A percentile compares a stretch with the other conserved stretches of the same genome.
phyloP scores from a whole-genome alignment of 345 rosid species.

The Eucalyptus tenuipes region DNA sequence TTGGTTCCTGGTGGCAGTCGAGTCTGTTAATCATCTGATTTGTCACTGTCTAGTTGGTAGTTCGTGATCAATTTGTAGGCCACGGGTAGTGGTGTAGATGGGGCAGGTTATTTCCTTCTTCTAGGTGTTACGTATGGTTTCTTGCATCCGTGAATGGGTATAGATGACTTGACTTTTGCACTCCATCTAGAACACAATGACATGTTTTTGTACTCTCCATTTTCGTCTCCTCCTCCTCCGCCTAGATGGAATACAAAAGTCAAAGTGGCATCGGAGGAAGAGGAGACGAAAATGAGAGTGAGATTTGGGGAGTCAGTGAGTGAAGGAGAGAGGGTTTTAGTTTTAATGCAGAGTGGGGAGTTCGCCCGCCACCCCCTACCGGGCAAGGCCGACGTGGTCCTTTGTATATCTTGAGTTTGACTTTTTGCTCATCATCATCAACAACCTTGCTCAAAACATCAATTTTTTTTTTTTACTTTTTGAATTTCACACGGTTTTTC shows the following conservation, averaged over 20 bases:
- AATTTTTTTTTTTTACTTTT: too few species aligned
- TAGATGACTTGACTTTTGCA: neutral
- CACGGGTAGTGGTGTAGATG: neutral
- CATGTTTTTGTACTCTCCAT: neutral
- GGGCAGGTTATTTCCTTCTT: neutral
- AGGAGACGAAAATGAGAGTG: neutral
- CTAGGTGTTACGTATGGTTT: neutral
- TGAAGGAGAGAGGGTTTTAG: neutral
- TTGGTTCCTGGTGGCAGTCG: neutral
- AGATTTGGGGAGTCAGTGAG: neutral
- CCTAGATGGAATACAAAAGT: too few species aligned
- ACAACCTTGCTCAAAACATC: too few species aligned
- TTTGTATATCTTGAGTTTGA: too few species aligned
- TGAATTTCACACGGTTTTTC: too few species aligned
- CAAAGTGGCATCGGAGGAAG: neutral
- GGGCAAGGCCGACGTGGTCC: too few species aligned
- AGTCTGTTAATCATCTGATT: neutral
- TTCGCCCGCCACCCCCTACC: too few species aligned
- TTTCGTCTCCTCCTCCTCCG: too few species aligned
- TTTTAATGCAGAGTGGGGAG: too few species aligned
- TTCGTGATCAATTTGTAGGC: neutral
- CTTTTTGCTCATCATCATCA: too few species aligned
- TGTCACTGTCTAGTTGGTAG: neutral
- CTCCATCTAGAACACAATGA: neutral
- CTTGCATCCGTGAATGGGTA: neutral